Evolutionary conservation across 306 rosid species (phyloP), one percentile per base, ranked within the genome.

Genomic region (Delonix regia): DNA sequence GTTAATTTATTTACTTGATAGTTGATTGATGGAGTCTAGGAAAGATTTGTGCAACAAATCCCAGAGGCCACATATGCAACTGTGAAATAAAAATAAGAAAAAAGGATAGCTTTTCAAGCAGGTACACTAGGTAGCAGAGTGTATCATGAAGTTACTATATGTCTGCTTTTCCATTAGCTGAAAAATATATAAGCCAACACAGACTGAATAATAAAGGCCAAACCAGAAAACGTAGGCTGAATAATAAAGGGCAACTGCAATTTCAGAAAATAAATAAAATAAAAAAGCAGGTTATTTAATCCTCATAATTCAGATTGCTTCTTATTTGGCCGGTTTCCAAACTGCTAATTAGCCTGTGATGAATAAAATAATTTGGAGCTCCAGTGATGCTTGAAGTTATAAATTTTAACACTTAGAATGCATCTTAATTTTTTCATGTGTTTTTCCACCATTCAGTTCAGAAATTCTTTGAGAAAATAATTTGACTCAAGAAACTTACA

Each of bases 391-490:
- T 51, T 51, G 22, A 6, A 51, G 56, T 51, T n/a, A 9, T 51
- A 1, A 51, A 3, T 21, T 55, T 5, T 9, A 57, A 57, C 34
- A 57, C 14, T 57, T 34, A 15, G 9, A 21, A 57, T 33, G 85
- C 74, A 52, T 51, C 41, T 19, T 51, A 25, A 71, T 53, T 56
- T 76, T 69, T 73, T 53, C 48, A 3, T 0, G 49, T 18, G 25
- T 48, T 10, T 10, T 28, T 67, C 19, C 51, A 27, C 24, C 51
- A 51, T 47, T 59, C 19, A 74, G 39, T 39, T 57, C 1, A 19
- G n/a, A 25, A 42, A 52, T 36, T 65, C 9, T 25, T 69, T 25
- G 66, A 66, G 39, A 45, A 74, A 64, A 81, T 13, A 70, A 45
- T 7, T 18, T 27, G 33, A 45, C 36, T 5, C 42, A 39, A 61